Evolutionary conservation across 768 basidiomycete species (phyloP), one percentile per base, ranked within the genome.

Genomic region (Termitomyces sp.): DNA sequence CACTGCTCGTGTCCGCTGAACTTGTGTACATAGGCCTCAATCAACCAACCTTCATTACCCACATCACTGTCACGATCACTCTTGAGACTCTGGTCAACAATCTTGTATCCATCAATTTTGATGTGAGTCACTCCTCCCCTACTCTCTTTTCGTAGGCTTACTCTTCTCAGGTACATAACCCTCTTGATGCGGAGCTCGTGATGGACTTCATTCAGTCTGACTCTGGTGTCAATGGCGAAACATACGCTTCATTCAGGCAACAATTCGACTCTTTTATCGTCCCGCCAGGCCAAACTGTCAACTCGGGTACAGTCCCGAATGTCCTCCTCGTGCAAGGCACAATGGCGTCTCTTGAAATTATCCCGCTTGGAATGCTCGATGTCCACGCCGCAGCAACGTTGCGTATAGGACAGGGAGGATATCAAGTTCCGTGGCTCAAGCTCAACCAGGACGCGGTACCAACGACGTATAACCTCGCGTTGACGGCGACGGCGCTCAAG

Each of bases 341-440:
- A 0, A n/a, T 80, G 19, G 72, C 66, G 2, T 82, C 86, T 4
- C 74, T 90, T 3, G 74, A 59, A 5, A 86, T 89, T 58, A 79
- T 88, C 42, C 79, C 84, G 0, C 66, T 79, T 16, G 79, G 75
- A 10, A 64, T 71, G 35, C 71, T 89, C 54, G 87, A 90, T 59
- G 70, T 89, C 21, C 70, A 70, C 34, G 71, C 81, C 2, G 79
- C 75, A 12, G 68, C 73, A 23, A 86, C 85, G 2, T 67, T 75
- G 19, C 68, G 71, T 43, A 71, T 83, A 11, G 84, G 80, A 4
- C 62, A 71, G 14, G 77, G 78, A 19, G 85, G 86, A 17, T 89
- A 89, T 62, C 72, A 74, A 57, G 67, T 88, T 42, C 87, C 87
- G 11, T 89, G 85, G 85, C 68, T 89, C 59, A 77, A 86, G 51